These are phyloP conservation scores for Ulmus americana DNA, from an alignment of 331 rosid species.

Conservation along the genomic window DNA sequence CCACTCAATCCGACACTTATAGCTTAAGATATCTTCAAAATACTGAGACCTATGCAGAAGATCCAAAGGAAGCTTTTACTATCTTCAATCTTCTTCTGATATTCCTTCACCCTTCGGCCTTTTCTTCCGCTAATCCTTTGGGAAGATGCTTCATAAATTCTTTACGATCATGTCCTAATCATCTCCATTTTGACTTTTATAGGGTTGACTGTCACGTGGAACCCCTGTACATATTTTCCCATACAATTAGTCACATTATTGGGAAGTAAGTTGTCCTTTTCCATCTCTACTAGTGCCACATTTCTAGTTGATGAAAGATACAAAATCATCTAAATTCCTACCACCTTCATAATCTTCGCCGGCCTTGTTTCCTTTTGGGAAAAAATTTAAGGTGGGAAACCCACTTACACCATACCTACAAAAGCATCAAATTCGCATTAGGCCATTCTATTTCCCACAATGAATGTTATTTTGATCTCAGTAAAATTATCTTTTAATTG, in stretches of 20 bases:
- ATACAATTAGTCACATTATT: constrained; percentile 48
- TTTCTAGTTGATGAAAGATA: constrained; percentile 63
- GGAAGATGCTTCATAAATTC: too few species aligned
- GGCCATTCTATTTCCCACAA: neutral
- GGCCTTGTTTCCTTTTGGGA: constrained; percentile 68
- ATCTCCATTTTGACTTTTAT: too few species aligned
- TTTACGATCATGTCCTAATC: too few species aligned
- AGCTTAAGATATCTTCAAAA: too few species aligned
- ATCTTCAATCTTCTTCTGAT: too few species aligned
- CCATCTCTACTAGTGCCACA: constrained; percentile 70
- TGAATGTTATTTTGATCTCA: neutral
- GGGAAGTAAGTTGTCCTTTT: constrained; percentile 63
- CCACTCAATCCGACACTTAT: too few species aligned
- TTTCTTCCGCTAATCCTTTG: too few species aligned
- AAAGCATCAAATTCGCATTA: constrained; percentile 15
- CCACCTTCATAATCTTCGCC: constrained; percentile 79
- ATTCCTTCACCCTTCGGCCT: too few species aligned
- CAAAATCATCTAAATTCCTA: constrained; percentile 67
- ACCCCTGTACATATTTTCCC: too few species aligned
- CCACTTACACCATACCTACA: constrained; percentile 71
- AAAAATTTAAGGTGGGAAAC: constrained; percentile 76
- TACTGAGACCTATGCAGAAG: too few species aligned
- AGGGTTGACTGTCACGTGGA: too few species aligned
- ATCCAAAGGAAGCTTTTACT: too few species aligned
- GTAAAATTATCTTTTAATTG: neutral